phyloP scores from a whole-genome alignment of 2,329 filamentous ascomycete species.

The Mycosphaerella arachidis region DNA sequence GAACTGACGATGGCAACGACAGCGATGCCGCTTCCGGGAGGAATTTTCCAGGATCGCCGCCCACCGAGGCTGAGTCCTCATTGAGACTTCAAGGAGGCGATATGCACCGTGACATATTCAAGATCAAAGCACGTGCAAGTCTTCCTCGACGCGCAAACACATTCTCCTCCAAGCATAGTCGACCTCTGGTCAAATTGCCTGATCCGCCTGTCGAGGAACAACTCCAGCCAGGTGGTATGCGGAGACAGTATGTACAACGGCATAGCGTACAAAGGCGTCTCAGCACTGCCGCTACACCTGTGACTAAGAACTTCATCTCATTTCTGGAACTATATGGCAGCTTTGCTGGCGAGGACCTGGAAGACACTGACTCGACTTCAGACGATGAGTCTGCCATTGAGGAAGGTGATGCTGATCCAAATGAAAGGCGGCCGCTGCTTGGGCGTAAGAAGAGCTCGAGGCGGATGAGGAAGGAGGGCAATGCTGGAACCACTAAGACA shows the following conservation, averaged over 20 bases:
- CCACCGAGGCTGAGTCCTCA: constrained; percentile 53
- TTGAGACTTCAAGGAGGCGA: constrained; percentile 70
- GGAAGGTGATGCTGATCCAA: constrained; percentile 54
- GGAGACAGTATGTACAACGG: constrained; percentile 48
- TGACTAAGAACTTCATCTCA: constrained; percentile 67
- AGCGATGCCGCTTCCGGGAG: constrained; percentile 8
- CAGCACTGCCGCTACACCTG: constrained; percentile 45
- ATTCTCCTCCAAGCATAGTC: constrained; percentile 51
- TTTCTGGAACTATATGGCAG: constrained; percentile 72
- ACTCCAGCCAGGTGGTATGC: constrained; percentile 50
- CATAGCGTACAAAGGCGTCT: constrained; percentile 41
- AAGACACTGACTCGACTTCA: constrained; percentile 43
- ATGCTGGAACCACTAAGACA: constrained; percentile 65
- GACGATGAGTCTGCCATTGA: constrained; percentile 53
- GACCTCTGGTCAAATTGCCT: constrained; percentile 6
- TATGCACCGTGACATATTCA: constrained; percentile 74
- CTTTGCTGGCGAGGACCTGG: constrained; percentile 69
- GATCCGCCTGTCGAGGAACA: constrained; percentile 41
- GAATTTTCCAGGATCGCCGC: constrained; percentile 7
- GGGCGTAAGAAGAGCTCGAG: constrained; percentile 51
- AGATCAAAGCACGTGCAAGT: constrained; percentile 58
- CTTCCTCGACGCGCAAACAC: constrained; percentile 56
- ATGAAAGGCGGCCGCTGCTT: constrained; percentile 60
- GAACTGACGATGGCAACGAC: constrained; percentile 8
- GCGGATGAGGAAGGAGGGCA: constrained; percentile 48